Conservation (phyloP, 2,329 filamentous ascomycete species). For the Cladosporium halotolerans region DNA sequence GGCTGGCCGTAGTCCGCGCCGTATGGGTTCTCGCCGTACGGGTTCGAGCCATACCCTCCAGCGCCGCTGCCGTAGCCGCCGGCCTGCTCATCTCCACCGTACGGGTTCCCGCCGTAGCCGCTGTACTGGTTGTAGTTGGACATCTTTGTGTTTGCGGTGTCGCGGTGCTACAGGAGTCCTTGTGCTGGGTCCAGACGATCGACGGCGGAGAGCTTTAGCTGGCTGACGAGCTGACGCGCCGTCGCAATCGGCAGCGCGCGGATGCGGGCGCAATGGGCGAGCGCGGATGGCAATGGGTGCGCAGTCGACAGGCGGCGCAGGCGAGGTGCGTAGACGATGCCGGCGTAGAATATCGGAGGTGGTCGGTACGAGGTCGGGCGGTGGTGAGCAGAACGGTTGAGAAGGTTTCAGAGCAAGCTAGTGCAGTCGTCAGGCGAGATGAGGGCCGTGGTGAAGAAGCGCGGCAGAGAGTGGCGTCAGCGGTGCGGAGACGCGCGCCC, state of each 20-base stretch:
- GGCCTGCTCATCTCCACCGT: constrained; percentile 52
- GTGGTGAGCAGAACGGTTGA: too few relatives aligned
- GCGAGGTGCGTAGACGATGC: neutral
- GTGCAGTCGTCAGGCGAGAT: too few relatives aligned
- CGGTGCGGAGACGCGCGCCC: too few relatives aligned
- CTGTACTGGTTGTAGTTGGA: constrained; percentile 52
- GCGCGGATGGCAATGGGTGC: neutral
- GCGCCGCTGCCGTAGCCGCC: constrained; percentile 2
- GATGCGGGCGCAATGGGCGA: neutral
- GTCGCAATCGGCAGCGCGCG: neutral
- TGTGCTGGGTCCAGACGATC: neutral
- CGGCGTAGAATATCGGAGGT: too few relatives aligned
- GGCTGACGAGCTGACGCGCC: neutral
- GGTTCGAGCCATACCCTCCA: constrained; percentile 27
- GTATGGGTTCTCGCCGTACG: constrained; percentile 35
- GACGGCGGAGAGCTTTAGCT: neutral
- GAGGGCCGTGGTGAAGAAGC: too few relatives aligned
- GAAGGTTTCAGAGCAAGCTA: too few relatives aligned
- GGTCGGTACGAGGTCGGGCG: too few relatives aligned
- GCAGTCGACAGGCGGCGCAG: neutral
- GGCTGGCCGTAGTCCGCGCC: constrained; percentile 26
- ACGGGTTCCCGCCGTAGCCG: constrained; percentile 55
- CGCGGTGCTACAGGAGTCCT: neutral
- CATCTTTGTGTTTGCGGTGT: constrained; percentile 38
- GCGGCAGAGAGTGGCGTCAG: too few relatives aligned